Base-by-base conservation (phyloP, 495 filamentous ascomycete genomes). In the Xylaria venustula region DNA sequence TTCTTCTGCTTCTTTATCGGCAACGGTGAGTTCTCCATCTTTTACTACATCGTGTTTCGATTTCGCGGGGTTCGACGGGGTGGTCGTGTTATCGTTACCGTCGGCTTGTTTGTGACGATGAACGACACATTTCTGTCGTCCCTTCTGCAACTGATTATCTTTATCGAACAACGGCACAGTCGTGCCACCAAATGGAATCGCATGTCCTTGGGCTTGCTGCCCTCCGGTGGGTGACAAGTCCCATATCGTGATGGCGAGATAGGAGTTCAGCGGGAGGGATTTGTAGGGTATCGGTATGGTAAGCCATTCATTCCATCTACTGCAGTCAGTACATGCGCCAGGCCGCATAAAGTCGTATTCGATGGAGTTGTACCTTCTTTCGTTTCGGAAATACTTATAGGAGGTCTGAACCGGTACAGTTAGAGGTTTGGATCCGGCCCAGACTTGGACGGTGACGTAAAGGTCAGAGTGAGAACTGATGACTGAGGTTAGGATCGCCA, bases 221-320 rank as follows among this genome's bases (percentile, higher is more conserved):
- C 86, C 83, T 28, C 86, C 86, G 19, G 87, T 83, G 3, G 93
- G 91, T 6, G 91, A 94, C 22, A 98, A 72, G 68, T 99, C 94
- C 95, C 94, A 97, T 54, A 97, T 75, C 11, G 94, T 99, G 46
- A 99, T 90, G 11, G 95, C 94, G 28, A 99, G 81, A 66, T 91
- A 90, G 2, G 91, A 83, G 59, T 87, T 87, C 26, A 88, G 75
- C 20, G 93, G 92, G 3, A 93, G 82, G 49, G 87, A 87, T 46
- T 90, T 87, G 64, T 97, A 92, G 2, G 81, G 82, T 67, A 96
- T 85, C 12, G 95, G 93, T 47, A 99, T 74, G 11, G 86, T 85
- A 26, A 99, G 83, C 95, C 95, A 99, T 77, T 99, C 94, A 70
- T 93, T 93, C 94, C 94, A 99, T 67, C 81, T 83, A 54, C 20